phyloP scores from a whole-genome alignment of 73 alveolate species.

The Symbiodinium natans region DNA sequence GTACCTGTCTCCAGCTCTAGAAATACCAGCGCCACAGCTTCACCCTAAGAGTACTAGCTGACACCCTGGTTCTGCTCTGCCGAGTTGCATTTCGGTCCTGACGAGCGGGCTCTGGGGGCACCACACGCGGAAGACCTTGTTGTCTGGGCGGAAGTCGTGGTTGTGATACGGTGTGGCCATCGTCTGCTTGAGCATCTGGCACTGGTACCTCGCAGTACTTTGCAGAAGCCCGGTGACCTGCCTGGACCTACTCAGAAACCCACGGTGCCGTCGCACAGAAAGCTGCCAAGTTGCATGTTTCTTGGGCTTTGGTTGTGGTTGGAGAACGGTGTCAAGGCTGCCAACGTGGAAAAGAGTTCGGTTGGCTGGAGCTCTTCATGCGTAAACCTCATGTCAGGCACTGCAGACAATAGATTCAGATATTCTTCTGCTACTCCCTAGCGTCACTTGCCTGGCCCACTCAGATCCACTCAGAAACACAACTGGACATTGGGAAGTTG shows the following conservation, averaged over 20 bases:
- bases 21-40: too few species aligned
- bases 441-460: too few species aligned
- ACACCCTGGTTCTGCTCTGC: background rate
- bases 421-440: too few species aligned
- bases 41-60: too few species aligned
- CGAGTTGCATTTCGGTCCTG: constrained; percentile 60
- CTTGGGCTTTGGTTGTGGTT: constrained; percentile 98
- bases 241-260: too few species aligned
- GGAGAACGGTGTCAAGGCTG: constrained; percentile 99
- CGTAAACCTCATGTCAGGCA: constrained; percentile 14
- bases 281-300: constrained; percentile 47
- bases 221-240: background rate
- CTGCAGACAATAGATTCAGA: too few species aligned
- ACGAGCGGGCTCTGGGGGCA: constrained; percentile 90
- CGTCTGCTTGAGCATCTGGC: constrained; percentile 99
- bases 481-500: too few species aligned
- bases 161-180: constrained; percentile 99
- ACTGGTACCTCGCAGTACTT: constrained; percentile 98
- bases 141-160: constrained; percentile 98
- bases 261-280: too few species aligned
- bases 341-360: constrained; percentile 98
- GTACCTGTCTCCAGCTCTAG: constrained; percentile 96
- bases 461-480: too few species aligned
- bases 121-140: constrained; percentile 64
- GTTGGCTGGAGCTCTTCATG: constrained; percentile 86